Conservation (phyloP, 2,329 filamentous ascomycete genomes). For the Paecilomyces dactylethromorphus region DNA sequence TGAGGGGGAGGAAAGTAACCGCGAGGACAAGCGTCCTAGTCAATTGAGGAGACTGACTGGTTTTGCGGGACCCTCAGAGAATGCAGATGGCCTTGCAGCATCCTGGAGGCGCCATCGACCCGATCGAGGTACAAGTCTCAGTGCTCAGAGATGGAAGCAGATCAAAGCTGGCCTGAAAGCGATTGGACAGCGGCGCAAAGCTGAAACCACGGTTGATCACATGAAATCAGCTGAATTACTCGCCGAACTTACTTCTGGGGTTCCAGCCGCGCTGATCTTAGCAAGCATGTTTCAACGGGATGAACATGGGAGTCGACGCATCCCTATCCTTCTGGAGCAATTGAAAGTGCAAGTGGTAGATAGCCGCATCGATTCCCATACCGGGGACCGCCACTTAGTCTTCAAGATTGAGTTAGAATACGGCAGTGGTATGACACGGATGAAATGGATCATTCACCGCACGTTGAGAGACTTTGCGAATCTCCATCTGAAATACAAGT, state of each 20-base stretch:
- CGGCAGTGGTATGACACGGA: conserved; percentile 86
- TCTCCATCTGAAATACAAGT: conserved; percentile 86
- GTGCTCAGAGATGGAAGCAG: conserved; percentile 81
- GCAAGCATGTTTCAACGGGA: conserved; percentile 98
- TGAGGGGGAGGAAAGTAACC: conserved; percentile 46
- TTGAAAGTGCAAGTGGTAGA: conserved; percentile 82
- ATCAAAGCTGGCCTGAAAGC: conserved; percentile 85
- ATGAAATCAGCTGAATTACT: conserved; percentile 94
- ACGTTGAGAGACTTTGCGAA: conserved; percentile 87
- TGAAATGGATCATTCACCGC: conserved; percentile 91
- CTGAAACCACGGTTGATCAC: conserved; percentile 79
- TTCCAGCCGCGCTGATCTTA: conserved; percentile 86
- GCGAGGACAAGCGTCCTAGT: conserved; percentile 51
- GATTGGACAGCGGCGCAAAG: conserved; percentile 68
- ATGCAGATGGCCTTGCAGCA: conserved; percentile 57
- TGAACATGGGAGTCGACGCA: conserved; percentile 89
- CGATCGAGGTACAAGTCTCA: conserved; percentile 64
- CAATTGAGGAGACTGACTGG: conserved; percentile 61
- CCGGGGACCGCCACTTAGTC: conserved; percentile 65
- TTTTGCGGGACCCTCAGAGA: conserved; percentile 56
- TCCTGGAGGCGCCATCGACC: conserved; percentile 44
- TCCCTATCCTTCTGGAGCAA: conserved; percentile 91
- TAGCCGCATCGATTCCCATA: conserved; percentile 58
- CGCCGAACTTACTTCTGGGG: conserved; percentile 86
- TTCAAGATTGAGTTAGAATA: conserved; percentile 95